These are phyloP conservation scores for Tolypocladium ovalisporum DNA, from an alignment of 2,329 filamentous ascomycete genomes.

Conservation along the genomic window DNA sequence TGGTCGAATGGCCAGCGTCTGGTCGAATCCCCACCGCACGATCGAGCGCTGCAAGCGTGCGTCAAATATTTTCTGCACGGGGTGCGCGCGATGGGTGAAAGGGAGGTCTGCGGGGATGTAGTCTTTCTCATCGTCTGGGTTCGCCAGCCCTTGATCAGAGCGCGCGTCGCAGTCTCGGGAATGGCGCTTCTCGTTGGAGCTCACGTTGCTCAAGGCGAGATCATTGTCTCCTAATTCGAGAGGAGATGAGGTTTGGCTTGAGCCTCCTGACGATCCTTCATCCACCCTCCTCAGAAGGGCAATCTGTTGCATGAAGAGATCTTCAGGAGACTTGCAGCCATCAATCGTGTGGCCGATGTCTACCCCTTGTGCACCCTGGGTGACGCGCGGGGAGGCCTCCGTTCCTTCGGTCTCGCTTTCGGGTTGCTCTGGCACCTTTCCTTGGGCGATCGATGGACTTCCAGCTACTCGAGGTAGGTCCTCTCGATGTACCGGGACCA, in stretches of 20 bases:
- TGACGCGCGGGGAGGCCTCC: not conserved
- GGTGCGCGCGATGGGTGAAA: conserved; percentile 29
- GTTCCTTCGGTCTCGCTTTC: not conserved
- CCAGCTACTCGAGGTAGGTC: conserved; percentile 24
- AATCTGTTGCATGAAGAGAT: not conserved
- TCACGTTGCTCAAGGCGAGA: not conserved
- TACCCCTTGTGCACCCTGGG: not conserved
- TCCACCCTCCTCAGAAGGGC: not conserved
- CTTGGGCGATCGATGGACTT: not conserved
- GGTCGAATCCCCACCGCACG: conserved; percentile 34
- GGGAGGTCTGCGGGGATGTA: conserved; percentile 30
- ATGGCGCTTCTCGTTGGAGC: not conserved
- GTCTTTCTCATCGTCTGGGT: conserved; percentile 2
- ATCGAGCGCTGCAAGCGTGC: conserved; percentile 25
- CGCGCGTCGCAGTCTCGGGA: not conserved
- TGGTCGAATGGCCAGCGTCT: conserved; percentile 16
- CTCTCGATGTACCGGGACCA: conserved; percentile 30
- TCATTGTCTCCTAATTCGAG: not conserved
- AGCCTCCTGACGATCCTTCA: not conserved
- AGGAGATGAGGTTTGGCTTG: not conserved
- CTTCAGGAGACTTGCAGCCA: not conserved
- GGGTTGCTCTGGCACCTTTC: not conserved
- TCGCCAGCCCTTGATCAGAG: not conserved
- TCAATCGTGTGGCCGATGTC: not conserved
- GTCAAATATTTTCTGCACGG: conserved; percentile 35